phyloP scores from a whole-genome alignment of 371 early-diverging fungal genomes.

The Lichtheimia hyalospora region DNA sequence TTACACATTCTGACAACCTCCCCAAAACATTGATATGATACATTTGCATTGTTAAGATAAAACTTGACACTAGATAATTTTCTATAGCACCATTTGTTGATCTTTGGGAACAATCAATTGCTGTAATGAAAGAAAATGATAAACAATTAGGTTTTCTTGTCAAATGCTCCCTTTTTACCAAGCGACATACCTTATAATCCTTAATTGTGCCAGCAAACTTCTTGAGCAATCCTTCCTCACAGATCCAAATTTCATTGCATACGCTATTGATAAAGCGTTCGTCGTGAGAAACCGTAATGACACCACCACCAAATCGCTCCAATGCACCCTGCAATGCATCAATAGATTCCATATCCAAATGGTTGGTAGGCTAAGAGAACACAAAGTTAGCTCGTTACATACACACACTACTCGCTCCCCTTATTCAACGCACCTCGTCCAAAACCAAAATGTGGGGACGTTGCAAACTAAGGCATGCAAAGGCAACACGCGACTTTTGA shows the following conservation, averaged over 20 bases:
- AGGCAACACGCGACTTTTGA: slow-evolving; percentile 96
- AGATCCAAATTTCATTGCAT: slow-evolving; percentile 91
- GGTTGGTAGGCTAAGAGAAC: slow-evolving; percentile 73
- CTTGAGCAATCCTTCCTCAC: slow-evolving; percentile 61
- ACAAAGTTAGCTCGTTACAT: not conserved
- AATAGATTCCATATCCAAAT: slow-evolving; percentile 91
- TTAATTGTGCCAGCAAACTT: slow-evolving; percentile 66
- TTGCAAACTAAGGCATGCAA: slow-evolving; percentile 91
- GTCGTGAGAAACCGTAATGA: slow-evolving; percentile 94
- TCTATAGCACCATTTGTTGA: not conserved
- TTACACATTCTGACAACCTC: too few relatives aligned
- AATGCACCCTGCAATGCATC: slow-evolving; percentile 86
- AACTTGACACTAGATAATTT: too few relatives aligned
- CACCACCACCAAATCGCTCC: slow-evolving; percentile 83
- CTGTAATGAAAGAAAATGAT: not conserved
- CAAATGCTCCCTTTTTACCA: not conserved
- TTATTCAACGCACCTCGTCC: slow-evolving; percentile 74
- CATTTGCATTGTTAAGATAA: too few relatives aligned
- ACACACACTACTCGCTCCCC: not conserved
- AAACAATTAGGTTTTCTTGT: not conserved
- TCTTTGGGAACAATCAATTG: not conserved
- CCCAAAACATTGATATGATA: too few relatives aligned
- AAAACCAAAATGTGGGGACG: slow-evolving; percentile 95
- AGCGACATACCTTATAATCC: slow-evolving; percentile 46
- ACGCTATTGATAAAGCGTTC: slow-evolving; percentile 85